A percentile compares a stretch with the other conserved stretches of the same genome.
phyloP scores from a whole-genome alignment of 73 alveolate genomes.

The Blepharisma stoltei region DNA sequence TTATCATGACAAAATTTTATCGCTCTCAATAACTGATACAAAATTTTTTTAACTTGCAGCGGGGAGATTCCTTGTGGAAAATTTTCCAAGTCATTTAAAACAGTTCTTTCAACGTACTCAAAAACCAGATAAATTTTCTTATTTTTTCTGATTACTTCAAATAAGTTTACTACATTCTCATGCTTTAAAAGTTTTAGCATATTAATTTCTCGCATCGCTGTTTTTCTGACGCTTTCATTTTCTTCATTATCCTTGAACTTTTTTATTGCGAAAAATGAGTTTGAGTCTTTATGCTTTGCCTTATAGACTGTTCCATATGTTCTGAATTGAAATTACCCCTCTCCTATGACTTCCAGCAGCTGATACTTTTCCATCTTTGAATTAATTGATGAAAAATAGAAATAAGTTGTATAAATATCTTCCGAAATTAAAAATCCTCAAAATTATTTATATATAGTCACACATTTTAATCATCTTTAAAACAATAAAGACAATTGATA shows the following conservation, averaged over 20 bases:
- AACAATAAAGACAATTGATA: too few relatives aligned
- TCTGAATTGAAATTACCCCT: constrained; percentile 48
- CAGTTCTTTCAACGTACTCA: constrained; percentile 84
- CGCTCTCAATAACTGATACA: constrained; percentile 45
- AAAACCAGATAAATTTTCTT: constrained; percentile 83
- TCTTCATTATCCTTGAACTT: constrained; percentile 66
- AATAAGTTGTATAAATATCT: too few relatives aligned
- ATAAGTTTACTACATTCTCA: constrained; percentile 72
- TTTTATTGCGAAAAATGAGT: constrained; percentile 61
- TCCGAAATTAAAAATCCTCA: too few relatives aligned
- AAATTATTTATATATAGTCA: too few relatives aligned
- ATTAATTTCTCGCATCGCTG: constrained; percentile 82
- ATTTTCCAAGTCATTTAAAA: constrained; percentile 82
- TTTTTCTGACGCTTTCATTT: constrained; percentile 53
- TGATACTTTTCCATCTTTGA: constrained; percentile 65
- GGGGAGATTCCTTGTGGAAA: constrained; percentile 72
- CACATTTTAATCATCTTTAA: too few relatives aligned
- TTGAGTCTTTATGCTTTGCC: constrained; percentile 49
- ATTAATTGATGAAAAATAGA: background rate
- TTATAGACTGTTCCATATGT: constrained; percentile 66
- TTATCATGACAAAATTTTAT: constrained; percentile 46
- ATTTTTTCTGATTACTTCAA: constrained; percentile 74
- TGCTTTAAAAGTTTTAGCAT: constrained; percentile 68
- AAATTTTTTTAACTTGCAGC: constrained; percentile 33
- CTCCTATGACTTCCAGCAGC: constrained; percentile 72